These are phyloP conservation scores for Warburgia ugandensis DNA, from an alignment of 164 flowering plant genomes.

Conservation along the genomic window DNA sequence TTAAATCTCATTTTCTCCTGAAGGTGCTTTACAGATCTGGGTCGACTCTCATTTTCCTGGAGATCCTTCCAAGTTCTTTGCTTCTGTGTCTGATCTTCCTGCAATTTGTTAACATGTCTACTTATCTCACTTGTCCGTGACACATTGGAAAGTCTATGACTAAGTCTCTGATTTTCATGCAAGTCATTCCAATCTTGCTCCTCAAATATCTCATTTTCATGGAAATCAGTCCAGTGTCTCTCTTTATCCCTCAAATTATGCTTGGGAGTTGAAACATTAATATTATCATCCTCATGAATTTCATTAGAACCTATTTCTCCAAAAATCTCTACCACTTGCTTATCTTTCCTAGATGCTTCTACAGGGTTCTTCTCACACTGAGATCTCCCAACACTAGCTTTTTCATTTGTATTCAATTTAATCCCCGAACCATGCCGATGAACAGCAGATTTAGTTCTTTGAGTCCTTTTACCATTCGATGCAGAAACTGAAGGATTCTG, in stretches of 20 bases:
- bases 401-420: constrained; percentile 17
- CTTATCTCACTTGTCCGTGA: constrained; percentile 10
- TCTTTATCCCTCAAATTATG: neutral
- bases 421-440: constrained; percentile 16
- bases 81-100: constrained; percentile 3
- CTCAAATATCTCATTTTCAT: constrained; percentile 11
- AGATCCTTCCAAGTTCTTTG: constrained; percentile 14
- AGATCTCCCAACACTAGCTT: constrained; percentile 12
- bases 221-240: constrained; percentile 14
- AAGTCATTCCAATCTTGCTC: constrained; percentile 26
- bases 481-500: constrained; percentile 18
- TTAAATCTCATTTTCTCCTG: constrained; percentile 9
- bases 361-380: constrained; percentile 15
- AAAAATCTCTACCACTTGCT: constrained; percentile 7
- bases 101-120: neutral
- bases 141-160: constrained; percentile 8
- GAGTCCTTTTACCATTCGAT: constrained; percentile 20
- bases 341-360: constrained; percentile 10
- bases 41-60: constrained; percentile 11
- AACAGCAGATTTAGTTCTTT: constrained; percentile 42
- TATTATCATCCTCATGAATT: constrained; percentile 14
- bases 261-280: neutral
- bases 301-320: constrained; percentile 13
- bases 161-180: constrained; percentile 13
- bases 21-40: constrained; percentile 12